Evolutionary conservation across 2,329 filamentous ascomycete species (phyloP).

Genomic region (Pyrenophora tritici-repentis): DNA sequence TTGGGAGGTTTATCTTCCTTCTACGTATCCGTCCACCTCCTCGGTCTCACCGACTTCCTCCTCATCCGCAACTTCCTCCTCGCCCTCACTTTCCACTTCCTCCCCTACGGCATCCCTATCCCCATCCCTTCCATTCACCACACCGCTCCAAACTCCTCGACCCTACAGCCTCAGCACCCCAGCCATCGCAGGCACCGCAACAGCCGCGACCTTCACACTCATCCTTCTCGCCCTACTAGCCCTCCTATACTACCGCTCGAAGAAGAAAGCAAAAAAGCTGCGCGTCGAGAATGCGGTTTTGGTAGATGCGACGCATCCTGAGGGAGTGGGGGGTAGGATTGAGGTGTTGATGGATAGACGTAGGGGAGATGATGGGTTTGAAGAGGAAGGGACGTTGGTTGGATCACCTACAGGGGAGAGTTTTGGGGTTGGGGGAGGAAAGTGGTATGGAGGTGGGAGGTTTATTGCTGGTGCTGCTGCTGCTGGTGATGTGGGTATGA

Average conservation of each 20-base stretch:
- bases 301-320: conserved; percentile 4
- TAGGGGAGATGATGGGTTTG: too few relatives aligned
- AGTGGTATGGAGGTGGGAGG: too few relatives aligned
- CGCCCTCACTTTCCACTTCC: too few relatives aligned
- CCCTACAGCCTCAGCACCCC: background rate
- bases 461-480: too few relatives aligned
- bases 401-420: too few relatives aligned
- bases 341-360: background rate
- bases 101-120: background rate
- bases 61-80: too few relatives aligned
- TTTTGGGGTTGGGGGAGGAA: too few relatives aligned
- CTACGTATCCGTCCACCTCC: too few relatives aligned
- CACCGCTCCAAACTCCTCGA: background rate
- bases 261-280: conserved; percentile 10
- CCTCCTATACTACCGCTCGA: conserved; percentile 10
- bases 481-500: too few relatives aligned
- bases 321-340: conserved; percentile 14
- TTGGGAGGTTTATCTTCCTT: conserved; percentile 21
- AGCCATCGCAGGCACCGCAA: background rate
- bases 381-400: too few relatives aligned
- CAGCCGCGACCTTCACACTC: background rate
- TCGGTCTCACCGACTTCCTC: too few relatives aligned
- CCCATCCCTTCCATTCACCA: background rate
- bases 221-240: background rate
- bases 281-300: conserved; percentile 11